phyloP scores from a whole-genome alignment of 495 filamentous ascomycete species.

The Tuber brumale region DNA sequence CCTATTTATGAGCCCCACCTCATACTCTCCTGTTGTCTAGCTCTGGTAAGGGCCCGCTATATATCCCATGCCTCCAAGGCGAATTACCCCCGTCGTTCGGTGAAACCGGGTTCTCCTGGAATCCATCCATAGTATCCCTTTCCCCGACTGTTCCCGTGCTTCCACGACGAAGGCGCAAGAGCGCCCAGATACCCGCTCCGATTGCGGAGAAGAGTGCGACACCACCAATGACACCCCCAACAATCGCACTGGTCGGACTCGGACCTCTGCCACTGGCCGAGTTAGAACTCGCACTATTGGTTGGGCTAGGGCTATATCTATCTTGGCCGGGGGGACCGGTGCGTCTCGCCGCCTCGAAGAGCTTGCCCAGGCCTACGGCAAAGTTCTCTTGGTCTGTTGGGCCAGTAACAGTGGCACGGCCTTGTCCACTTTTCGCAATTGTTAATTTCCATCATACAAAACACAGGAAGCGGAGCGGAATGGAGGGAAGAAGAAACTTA shows the following conservation, averaged over 20 bases:
- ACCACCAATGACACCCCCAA: constrained; percentile 37
- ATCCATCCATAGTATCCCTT: neutral
- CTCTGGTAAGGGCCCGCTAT: neutral
- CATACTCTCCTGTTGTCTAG: neutral
- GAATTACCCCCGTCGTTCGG: neutral
- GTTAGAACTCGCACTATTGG: neutral
- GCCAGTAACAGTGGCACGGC: constrained; percentile 2
- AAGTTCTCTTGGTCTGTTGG: constrained; percentile 13
- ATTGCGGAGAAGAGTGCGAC: constrained; percentile 17
- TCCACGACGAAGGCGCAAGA: constrained; percentile 12
- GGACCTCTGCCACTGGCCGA: neutral
- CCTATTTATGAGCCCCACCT: neutral
- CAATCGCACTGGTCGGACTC: constrained; percentile 34
- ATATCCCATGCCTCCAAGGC: neutral
- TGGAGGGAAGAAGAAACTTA: constrained; percentile 8
- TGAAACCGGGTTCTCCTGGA: neutral
- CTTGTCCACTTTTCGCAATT: constrained; percentile 10
- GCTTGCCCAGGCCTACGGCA: neutral
- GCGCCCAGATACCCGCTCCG: constrained; percentile 8
- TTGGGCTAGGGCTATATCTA: too few species aligned
- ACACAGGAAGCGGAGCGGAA: neutral
- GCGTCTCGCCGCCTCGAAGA: constrained; percentile 12
- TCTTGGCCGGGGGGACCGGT: neutral
- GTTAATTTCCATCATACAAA: neutral
- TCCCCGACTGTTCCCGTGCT: neutral